Evolutionary conservation across 495 filamentous ascomycete genomes (phyloP), one percentile per base, ranked within the genome.

Genomic region (Aspergillus haitiensis): DNA sequence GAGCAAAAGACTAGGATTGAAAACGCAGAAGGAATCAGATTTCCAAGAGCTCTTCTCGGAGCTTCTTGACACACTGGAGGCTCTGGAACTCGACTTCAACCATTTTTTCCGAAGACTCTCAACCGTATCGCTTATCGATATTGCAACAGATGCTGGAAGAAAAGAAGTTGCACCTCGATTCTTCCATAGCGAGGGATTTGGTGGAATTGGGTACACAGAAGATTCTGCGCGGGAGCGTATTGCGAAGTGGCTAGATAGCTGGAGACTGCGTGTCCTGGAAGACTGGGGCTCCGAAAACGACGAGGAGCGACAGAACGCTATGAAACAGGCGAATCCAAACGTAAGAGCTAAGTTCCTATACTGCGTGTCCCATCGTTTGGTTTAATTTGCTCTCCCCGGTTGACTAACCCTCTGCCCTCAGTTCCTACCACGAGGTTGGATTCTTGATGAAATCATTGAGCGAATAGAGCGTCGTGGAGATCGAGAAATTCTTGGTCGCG

Each of bases 371-470:
- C 51, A 10, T 18, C 6, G 50, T 35, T 39, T 11, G 31, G 9
- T 12, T 8, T 13, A 1, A 11, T 36, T 34, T 9, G 52, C 27
- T 55, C 34, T 60, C 16, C 21, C 21, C 21, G 21, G 21, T 27
- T 27, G 21, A 55, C 47, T 65, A 32, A 16, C 42, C 7, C 36
- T 2, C 16, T 6, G 31, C 15, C 46, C 15, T 18, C 59, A 84
- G 70, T 98, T 98, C 64, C 74, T 96, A 1, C 91, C 95, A 0
- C 80, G 91, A 35, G 84, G 85, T 18, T 98, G 95, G 94, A 84
- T 98, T 52, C 78, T 98, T 7, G 93, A 98, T 72, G 94, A 98
- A 73, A 64, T 98, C 6, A 97, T 98, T 62, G 81, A 86, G 37
- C 80, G 88, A 12, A 93, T 97, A 3, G 93, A 98, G 72, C 87